Evolutionary conservation across 192 early-diverging fungal species (phyloP).

Genomic region (Oehlia diaphana): DNA sequence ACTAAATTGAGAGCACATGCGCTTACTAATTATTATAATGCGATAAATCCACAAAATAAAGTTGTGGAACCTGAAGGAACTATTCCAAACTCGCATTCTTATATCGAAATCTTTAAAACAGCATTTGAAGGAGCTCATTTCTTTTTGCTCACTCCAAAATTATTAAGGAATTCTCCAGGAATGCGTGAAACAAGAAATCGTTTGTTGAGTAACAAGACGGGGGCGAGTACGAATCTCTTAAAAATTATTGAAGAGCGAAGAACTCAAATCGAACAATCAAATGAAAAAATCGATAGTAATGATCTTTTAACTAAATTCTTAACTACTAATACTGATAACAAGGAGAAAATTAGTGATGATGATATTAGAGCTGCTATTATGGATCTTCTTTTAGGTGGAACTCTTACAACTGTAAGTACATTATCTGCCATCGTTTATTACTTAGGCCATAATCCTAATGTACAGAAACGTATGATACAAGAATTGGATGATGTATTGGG

Average conservation of each 20-base stretch:
- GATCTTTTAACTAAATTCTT: slow-evolving; percentile 7
- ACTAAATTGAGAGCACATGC: not conserved
- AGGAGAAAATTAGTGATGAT: not conserved
- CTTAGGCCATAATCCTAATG: not conserved
- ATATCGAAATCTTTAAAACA: not conserved
- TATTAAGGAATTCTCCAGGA: not conserved
- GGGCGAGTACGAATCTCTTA: not conserved
- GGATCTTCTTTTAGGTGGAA: not conserved
- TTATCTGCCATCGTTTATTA: not conserved
- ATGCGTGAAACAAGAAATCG: not conserved
- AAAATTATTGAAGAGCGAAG: not conserved
- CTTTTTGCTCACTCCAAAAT: not conserved
- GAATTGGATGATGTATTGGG: slow-evolving; percentile 9
- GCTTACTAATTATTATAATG: not conserved
- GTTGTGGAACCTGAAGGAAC: not conserved
- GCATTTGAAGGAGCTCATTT: not conserved
- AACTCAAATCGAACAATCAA: not conserved
- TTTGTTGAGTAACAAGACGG: not conserved
- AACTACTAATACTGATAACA: not conserved
- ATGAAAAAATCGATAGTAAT: not conserved
- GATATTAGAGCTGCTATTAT: not conserved
- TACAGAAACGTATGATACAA: not conserved
- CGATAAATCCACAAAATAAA: not conserved
- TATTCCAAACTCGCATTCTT: not conserved
- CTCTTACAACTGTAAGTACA: not conserved